Evolutionary conservation across 2,329 filamentous ascomycete genomes (phyloP).

Genomic region (Diatrype stigma): DNA sequence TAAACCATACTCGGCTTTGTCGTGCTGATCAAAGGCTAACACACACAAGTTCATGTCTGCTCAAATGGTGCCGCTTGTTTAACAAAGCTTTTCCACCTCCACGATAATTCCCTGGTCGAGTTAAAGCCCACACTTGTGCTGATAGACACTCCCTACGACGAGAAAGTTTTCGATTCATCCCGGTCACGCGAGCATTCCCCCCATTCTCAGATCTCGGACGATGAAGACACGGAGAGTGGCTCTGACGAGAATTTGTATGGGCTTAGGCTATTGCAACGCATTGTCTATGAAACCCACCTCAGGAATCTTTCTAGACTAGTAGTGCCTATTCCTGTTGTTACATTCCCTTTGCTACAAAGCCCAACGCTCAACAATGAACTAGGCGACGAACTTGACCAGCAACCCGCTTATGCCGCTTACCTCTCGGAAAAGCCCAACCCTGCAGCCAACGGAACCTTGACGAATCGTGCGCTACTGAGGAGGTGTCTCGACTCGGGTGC

Average conservation of each 20-base stretch:
- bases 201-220: slow-evolving; percentile 32
- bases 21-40: not conserved
- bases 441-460: slow-evolving; percentile 31
- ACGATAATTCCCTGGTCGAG: slow-evolving; percentile 48
- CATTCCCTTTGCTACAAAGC: slow-evolving; percentile 27
- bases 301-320: slow-evolving; percentile 53
- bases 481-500: slow-evolving; percentile 83
- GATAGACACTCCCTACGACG: slow-evolving; percentile 52
- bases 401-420: slow-evolving; percentile 20
- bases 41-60: slow-evolving; percentile 48
- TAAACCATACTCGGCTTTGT: not conserved
- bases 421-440: slow-evolving; percentile 17
- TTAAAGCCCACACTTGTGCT: slow-evolving; percentile 54
- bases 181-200: slow-evolving; percentile 41
- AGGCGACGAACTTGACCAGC: slow-evolving; percentile 14
- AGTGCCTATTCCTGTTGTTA: slow-evolving; percentile 52
- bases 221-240: slow-evolving; percentile 36
- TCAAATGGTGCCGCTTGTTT: slow-evolving; percentile 50
- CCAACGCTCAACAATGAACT: slow-evolving; percentile 29
- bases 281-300: slow-evolving; percentile 55
- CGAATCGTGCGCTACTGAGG: slow-evolving; percentile 50
- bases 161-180: slow-evolving; percentile 34
- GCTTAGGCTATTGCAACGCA: slow-evolving; percentile 49
- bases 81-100: slow-evolving; percentile 47
- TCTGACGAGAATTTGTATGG: slow-evolving; percentile 51